Conservation (phyloP, 2,329 filamentous ascomycete genomes). For the Keithomyces neogunnii region DNA sequence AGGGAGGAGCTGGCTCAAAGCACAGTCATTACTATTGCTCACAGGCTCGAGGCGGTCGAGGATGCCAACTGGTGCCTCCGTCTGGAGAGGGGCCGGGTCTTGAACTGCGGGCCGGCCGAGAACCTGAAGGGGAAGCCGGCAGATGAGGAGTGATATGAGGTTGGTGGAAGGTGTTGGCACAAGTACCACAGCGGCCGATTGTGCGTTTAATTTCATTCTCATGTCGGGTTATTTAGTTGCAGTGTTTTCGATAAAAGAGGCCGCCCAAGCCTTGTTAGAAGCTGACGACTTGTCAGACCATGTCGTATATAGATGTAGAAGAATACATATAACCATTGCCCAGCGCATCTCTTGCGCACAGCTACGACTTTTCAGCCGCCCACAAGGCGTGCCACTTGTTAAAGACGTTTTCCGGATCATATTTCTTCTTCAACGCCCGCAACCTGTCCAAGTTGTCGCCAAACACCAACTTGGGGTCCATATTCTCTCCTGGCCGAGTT, state of each 20-base stretch:
- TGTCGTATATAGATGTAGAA: too few relatives aligned
- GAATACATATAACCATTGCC: too few relatives aligned
- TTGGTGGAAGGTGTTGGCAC: too few relatives aligned
- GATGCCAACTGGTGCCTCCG: constrained; percentile 48
- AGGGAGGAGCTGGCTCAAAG: constrained; percentile 44
- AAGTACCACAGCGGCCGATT: too few relatives aligned
- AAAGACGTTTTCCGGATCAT: constrained; percentile 26
- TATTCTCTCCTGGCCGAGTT: constrained; percentile 13
- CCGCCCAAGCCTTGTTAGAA: too few relatives aligned
- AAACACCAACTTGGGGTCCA: constrained; percentile 23
- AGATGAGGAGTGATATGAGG: background rate
- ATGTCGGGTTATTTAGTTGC: too few relatives aligned
- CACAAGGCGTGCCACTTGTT: constrained; percentile 18
- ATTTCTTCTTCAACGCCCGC: constrained; percentile 21
- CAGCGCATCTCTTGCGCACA: too few relatives aligned
- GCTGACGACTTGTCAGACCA: too few relatives aligned
- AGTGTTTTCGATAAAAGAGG: too few relatives aligned
- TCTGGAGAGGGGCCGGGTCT: constrained; percentile 41
- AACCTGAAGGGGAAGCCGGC: constrained; percentile 2
- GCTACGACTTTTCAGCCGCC: background rate
- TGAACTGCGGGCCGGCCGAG: constrained; percentile 36
- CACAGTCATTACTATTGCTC: constrained; percentile 60
- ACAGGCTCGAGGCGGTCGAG: constrained; percentile 53
- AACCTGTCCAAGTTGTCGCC: constrained; percentile 21
- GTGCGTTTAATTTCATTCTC: too few relatives aligned